phyloP scores from a whole-genome alignment of 2,329 filamentous ascomycete genomes.

The Phaeosphaeriaceae sp. region DNA sequence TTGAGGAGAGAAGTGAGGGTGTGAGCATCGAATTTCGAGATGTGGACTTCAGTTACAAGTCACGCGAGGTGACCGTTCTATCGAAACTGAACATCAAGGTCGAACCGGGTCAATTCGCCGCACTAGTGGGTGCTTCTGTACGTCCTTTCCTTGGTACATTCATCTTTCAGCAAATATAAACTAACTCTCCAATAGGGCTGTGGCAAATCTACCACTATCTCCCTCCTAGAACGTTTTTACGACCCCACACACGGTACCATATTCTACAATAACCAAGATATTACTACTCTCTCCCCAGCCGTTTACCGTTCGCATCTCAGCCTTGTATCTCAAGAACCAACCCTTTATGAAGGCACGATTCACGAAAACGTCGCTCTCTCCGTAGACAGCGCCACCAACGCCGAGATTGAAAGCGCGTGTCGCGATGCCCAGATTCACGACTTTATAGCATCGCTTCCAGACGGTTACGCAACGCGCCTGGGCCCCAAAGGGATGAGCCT shows the following conservation, averaged over 20 bases:
- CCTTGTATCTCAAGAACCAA: conserved; percentile 56
- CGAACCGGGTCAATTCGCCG: conserved; percentile 70
- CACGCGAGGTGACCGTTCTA: conserved; percentile 73
- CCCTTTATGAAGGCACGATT: conserved; percentile 54
- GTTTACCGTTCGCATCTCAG: conserved; percentile 52
- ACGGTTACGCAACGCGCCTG: conserved; percentile 43
- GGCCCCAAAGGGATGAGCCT: conserved; percentile 46
- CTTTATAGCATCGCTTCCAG: conserved; percentile 44
- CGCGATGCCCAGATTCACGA: conserved; percentile 48
- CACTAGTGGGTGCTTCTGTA: conserved; percentile 70
- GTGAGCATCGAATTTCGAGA: conserved; percentile 80
- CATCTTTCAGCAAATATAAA: neutral
- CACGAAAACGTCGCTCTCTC: conserved; percentile 48
- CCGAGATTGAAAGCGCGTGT: conserved; percentile 41
- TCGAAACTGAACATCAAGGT: conserved; percentile 55
- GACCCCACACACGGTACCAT: conserved; percentile 69
- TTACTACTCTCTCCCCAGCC: conserved; percentile 43
- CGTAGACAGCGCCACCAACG: conserved; percentile 37
- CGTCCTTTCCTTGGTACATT: neutral
- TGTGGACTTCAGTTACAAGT: conserved; percentile 93
- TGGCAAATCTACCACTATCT: conserved; percentile 75
- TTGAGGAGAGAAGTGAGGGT: conserved; percentile 16
- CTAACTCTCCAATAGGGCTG: conserved; percentile 54
- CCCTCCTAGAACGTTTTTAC: conserved; percentile 70
- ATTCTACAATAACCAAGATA: conserved; percentile 55